Conservation (phyloP, 2,329 filamentous ascomycete species). For the Hymenoscyphus fraxineus region DNA sequence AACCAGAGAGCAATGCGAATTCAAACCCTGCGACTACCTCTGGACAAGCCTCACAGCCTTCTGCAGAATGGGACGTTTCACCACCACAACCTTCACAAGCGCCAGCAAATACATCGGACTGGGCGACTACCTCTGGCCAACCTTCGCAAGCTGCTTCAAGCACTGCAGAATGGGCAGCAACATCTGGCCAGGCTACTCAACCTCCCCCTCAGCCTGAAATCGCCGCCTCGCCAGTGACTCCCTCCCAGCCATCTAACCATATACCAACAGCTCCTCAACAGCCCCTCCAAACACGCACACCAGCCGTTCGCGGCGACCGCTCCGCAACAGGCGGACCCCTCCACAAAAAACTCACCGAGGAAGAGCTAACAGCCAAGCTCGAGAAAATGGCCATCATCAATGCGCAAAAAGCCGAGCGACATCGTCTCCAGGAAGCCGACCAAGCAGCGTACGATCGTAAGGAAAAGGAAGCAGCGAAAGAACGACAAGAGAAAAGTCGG, state of each 20-base stretch:
- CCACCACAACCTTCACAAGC: conserved; percentile 1
- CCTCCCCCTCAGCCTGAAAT: background rate
- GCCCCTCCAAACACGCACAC: conserved; percentile 24
- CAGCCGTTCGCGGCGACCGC: conserved; percentile 51
- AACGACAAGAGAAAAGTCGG: conserved; percentile 36
- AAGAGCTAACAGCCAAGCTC: conserved; percentile 58
- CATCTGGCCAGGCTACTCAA: background rate
- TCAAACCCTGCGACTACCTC: conserved; percentile 3
- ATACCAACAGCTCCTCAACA: conserved; percentile 5
- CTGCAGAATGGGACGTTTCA: background rate
- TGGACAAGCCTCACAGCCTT: background rate
- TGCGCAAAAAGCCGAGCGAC: conserved; percentile 54
- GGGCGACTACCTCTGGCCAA: background rate
- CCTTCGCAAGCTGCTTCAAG: background rate
- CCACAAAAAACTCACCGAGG: conserved; percentile 60
- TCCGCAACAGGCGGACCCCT: conserved; percentile 50
- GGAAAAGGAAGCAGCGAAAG: conserved; percentile 55
- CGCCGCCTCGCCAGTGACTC: background rate
- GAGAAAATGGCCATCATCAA: conserved; percentile 60
- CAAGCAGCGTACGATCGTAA: conserved; percentile 59
- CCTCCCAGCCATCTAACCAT: conserved; percentile 1
- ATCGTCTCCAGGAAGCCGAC: conserved; percentile 65
- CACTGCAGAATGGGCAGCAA: conserved; percentile 1
- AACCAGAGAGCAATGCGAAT: background rate
- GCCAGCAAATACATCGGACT: background rate